Conservation (phyloP, 169 alveolate genomes). For the Besnoitia besnoiti region DNA sequence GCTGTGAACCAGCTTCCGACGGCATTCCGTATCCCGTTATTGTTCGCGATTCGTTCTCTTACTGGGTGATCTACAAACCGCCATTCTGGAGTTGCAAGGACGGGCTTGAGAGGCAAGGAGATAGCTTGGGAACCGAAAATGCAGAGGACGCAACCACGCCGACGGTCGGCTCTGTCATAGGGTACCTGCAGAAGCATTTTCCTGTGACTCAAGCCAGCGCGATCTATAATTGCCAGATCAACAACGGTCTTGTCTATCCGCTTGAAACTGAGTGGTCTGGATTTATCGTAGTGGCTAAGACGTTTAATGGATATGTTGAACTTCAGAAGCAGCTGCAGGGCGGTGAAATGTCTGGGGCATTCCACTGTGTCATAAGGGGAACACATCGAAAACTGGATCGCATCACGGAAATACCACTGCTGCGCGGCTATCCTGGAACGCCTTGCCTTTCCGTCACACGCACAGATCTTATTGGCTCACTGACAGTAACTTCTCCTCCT, state of each 20-base stretch:
- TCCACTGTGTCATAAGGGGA: background rate
- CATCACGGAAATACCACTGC: background rate
- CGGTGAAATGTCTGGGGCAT: background rate
- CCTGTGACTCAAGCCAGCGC: background rate
- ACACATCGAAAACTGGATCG: background rate
- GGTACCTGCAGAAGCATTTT: slow-evolving; percentile 16
- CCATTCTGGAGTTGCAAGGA: slow-evolving; percentile 23
- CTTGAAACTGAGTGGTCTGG: slow-evolving; percentile 20
- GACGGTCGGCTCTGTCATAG: slow-evolving; percentile 11
- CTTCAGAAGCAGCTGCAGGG: background rate
- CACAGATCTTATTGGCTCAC: background rate
- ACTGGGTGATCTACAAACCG: slow-evolving; percentile 34
- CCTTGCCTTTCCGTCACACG: background rate
- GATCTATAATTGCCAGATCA: background rate
- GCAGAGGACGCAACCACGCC: background rate
- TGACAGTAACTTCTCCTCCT: too few species aligned
- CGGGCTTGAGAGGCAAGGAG: background rate
- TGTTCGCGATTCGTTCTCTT: slow-evolving; percentile 19
- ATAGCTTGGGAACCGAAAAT: background rate
- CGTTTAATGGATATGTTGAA: background rate
- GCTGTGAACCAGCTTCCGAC: background rate
- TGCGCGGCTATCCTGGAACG: background rate
- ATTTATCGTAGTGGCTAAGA: slow-evolving; percentile 8
- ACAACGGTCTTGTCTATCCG: background rate
- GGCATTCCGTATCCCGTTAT: background rate